Conservation (phyloP, 352 stramenopile genomes). For the Pythium vanterpoolii region DNA sequence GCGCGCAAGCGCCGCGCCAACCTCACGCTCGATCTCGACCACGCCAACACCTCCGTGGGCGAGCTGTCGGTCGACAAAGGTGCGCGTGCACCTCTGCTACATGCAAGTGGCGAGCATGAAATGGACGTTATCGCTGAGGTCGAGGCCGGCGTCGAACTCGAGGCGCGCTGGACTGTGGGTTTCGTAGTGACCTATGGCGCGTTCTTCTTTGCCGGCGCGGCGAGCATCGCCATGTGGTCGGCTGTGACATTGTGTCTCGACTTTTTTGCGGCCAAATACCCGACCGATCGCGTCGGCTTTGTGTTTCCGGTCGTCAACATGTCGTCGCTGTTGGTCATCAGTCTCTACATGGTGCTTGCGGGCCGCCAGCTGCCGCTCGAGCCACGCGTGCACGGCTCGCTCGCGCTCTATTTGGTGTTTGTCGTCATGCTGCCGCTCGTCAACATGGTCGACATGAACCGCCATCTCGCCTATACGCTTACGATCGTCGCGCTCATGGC, state of each 20-base stretch:
- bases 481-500: conserved; percentile 62
- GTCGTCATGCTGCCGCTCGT: conserved; percentile 52
- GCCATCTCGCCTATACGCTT: conserved; percentile 43
- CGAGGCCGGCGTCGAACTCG: background rate
- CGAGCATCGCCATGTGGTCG: conserved; percentile 73
- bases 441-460: conserved; percentile 53
- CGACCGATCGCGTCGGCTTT: conserved; percentile 62
- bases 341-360: conserved; percentile 75
- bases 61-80: background rate
- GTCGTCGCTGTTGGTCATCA: conserved; percentile 76
- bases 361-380: conserved; percentile 62
- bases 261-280: conserved; percentile 64
- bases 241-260: conserved; percentile 74
- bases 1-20: conserved; percentile 18
- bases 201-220: conserved; percentile 75
- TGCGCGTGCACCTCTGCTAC: background rate
- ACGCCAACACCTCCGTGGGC: background rate
- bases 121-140: background rate
- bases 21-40: conserved; percentile 24
- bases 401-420: conserved; percentile 52
- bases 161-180: conserved; percentile 24
- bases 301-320: conserved; percentile 85
- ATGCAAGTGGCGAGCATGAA: background rate
- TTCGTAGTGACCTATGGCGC: conserved; percentile 66
- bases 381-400: conserved; percentile 47